Evolutionary conservation across 1,139 yeast genomes (phyloP), one percentile per base, ranked within the genome.

Genomic region (Saccharomyces hybrid): DNA sequence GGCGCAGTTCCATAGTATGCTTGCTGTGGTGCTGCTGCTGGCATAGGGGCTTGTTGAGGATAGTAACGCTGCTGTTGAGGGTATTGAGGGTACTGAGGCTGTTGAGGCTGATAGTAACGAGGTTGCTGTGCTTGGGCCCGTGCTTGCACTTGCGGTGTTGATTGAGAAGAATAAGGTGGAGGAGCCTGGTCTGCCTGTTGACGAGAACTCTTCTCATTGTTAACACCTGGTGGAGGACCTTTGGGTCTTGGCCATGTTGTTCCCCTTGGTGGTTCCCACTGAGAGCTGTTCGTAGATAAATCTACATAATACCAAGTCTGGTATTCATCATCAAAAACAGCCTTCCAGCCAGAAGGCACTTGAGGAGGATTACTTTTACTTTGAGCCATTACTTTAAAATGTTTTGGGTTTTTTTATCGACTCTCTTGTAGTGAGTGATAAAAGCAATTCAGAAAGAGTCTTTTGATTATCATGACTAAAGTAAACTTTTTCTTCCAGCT

Each of bases 221-320:
- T 61, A 66, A 14, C 58, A 61, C 25, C 44, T 16, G 44, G 44
- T n/a, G 64, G 66, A 16, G 59, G 61, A 5, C 61, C 61, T 51
- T 61, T 57, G 16, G 61, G 59, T 23, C 54, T 53, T 49, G 59
- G 58, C 66, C 79, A 78, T 1, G 61, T 67, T 0, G 88, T 80
- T 0, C 88, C 90, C 7, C 64, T 57, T 3, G 97, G 97, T 13
- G 84, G 81, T 53, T 88, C 96, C 98, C 98, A 91, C 70, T 89
- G 96, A 0, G 96, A 88, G 61, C 81, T 74, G 57, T 87, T 85
- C n/a, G 88, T 80, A 16, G 76, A 64, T 61, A 85, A 72, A 64
- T 90, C 76, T 26, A 91, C 96, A 64, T 84, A 91, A 69, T 78
- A 85, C 82, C 84, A 85, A 20, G 88, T 84, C 60, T 81, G 79